Base-by-base conservation (phyloP, 257 asterid genomes). In the Ballota nigra region DNA sequence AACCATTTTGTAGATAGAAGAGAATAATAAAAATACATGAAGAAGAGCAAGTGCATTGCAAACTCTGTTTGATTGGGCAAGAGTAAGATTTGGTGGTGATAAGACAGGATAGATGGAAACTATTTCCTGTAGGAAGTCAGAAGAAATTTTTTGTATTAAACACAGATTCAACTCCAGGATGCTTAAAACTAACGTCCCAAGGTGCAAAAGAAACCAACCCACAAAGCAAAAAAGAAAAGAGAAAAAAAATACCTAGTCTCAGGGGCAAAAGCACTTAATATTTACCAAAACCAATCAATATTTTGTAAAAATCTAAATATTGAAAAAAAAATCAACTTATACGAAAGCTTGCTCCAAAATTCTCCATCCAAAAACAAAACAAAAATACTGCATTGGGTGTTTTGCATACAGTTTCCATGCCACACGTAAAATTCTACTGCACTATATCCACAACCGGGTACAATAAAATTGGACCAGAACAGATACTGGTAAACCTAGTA, bases 31-130 rank as follows among this genome's bases (percentile, higher is more conserved):
- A 18, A 13, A 22, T 70, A 91, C 98, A 97, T 94, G 99, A 84
- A 94, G 97, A 58, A 94, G 88, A 33, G 99, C 99, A 60, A 94
- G 96, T 55, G 98, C 99, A 86, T 94, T 91, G 88, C 99, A 94
- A 72, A 91, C 97, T 78, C 99, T 81, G 80, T 89, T 89, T 5
- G 99, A 94, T 73, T 94, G 98, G 0, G 91, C 90, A 61, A 95
- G 95, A 79, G 97, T 88, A 76, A 94, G 80, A 83, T 86, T 91
- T 43, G 99, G 99, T 7, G 99, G 99, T 53, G 97, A 91, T 51
- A 94, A 80, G 70, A 94, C 97, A 12, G 98, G 99, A 81, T 94
- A 94, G 63, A 94, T 91, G 36, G 93, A 91, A 40, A 94, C 97
- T 68, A 94, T 91, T 80, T 94, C 99, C 99, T 94, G 92, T 78